Base-by-base conservation (phyloP, 208 protist genomes). In the Trypanosoma scelopori region DNA sequence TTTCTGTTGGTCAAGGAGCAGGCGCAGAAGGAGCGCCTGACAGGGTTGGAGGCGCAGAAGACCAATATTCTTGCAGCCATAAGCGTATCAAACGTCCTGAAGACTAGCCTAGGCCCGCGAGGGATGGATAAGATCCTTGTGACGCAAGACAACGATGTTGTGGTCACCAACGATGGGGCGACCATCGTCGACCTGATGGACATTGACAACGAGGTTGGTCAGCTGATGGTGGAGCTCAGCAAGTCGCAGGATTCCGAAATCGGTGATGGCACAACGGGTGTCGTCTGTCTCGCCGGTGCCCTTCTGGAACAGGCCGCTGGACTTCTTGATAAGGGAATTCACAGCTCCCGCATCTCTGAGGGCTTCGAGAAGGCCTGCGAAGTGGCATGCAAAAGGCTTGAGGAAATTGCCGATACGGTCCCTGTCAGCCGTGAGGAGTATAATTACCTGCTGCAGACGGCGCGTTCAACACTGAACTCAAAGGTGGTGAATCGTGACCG, bases 231-330 rank as follows among this genome's bases (percentile, higher is more conserved):
- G 11, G 97, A 99, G 77, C 89, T 99, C 35, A 99, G 97, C 69
- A 98, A 99, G 76, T 99, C 98, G 20, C 98, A 99, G 83, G 99
- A 99, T 75, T 97, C 98, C 39, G 99, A 99, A 84, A 99, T 99
- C 73, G 99, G 99, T 53, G 99, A 99, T 79, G 99, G 99, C 35
- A 99, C 99, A 3, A 99, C 99, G 12, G 98, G 98, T 48, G 99
- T 99, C 35, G 97, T 99, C 1, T 99, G 99, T 60, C 89, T 99
- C 22, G 99, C 99, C 22, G 98, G 99, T 49, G 91, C 98, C 15
- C 89, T 99, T 11, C 81, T 99, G 1, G 98, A 99, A 81, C 95
- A 99, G 65, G 98, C 98, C 0, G 65, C 96, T 47, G 49, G 55
- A 16, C 88, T 99, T 5, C 84, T 99, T 3, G 98, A 99, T 66